Evolutionary conservation across 345 rosid genomes (phyloP).

Genomic region (Alliaria petiolata): DNA sequence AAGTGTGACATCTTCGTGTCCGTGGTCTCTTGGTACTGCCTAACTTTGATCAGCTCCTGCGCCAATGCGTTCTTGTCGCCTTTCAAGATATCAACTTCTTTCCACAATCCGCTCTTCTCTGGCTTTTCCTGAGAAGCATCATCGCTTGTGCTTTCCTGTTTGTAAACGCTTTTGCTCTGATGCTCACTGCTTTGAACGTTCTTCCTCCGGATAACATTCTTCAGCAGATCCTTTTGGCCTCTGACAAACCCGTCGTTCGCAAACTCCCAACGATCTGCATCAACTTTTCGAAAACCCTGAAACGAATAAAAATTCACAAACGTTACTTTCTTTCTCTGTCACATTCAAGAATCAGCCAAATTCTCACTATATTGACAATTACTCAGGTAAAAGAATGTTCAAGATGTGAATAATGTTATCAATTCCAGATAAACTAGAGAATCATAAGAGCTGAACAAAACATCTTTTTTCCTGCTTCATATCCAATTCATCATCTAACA

Average conservation of each 20-base stretch:
- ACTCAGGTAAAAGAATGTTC: neutral
- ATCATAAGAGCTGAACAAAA: neutral
- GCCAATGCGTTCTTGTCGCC: conserved; percentile 53
- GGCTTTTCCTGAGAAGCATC: conserved; percentile 27
- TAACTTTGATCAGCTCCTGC: conserved; percentile 71
- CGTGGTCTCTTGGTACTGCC: conserved; percentile 65
- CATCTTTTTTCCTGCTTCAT: neutral
- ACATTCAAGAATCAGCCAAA: conserved; percentile 9
- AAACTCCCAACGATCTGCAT: conserved; percentile 86
- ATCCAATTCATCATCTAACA: neutral
- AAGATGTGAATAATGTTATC: neutral
- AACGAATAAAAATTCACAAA: conserved; percentile 14
- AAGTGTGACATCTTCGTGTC: conserved; percentile 58
- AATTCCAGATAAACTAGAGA: neutral
- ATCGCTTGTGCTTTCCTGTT: conserved; percentile 30
- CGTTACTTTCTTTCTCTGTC: neutral
- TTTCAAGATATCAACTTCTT: conserved; percentile 80
- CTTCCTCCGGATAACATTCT: conserved; percentile 68
- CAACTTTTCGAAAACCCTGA: conserved; percentile 90
- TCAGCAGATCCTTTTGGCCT: conserved; percentile 68
- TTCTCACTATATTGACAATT: neutral
- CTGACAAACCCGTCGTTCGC: conserved; percentile 77
- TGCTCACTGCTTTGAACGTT: conserved; percentile 49
- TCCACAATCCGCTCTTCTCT: conserved; percentile 48
- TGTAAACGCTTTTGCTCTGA: conserved; percentile 37